These are phyloP conservation scores for Drechslerella dactyloides DNA, from an alignment of 2,329 filamentous ascomycete genomes.

Conservation along the genomic window DNA sequence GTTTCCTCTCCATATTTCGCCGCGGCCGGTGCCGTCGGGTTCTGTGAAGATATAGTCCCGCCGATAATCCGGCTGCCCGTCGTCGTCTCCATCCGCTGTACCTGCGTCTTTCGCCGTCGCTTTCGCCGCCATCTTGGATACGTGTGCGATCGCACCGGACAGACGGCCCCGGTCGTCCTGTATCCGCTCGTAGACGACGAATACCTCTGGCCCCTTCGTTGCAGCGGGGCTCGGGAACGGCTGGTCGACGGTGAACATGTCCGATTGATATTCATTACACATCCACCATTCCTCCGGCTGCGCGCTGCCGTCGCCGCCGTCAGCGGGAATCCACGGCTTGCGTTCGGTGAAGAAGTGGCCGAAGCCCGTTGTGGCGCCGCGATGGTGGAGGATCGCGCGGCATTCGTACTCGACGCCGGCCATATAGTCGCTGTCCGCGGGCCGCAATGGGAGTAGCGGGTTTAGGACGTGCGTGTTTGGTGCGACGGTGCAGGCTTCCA, in stretches of 20 bases:
- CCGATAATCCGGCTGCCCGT: not conserved
- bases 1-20: not conserved
- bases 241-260: constrained; percentile 21
- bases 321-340: constrained; percentile 17
- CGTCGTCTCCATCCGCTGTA: too few species aligned
- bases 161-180: not conserved
- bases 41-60: not conserved
- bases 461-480: not conserved
- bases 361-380: not conserved
- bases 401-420: constrained; percentile 16
- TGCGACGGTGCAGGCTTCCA: constrained; percentile 5
- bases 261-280: constrained; percentile 20
- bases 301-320: not conserved
- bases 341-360: constrained; percentile 18
- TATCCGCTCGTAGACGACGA: constrained; percentile 27
- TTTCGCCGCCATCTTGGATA: not conserved
- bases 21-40: not conserved
- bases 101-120: too few species aligned
- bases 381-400: constrained; percentile 19
- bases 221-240: constrained; percentile 2
- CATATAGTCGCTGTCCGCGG: not conserved
- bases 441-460: constrained; percentile 8
- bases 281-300: constrained; percentile 28
- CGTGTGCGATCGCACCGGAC: not conserved
- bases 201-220: constrained; percentile 18